A percentile compares a stretch with the other conserved stretches of the same genome.
These are phyloP conservation scores for Russula olivacea DNA, from an alignment of 768 basidiomycete species.

Conservation along the genomic window DNA sequence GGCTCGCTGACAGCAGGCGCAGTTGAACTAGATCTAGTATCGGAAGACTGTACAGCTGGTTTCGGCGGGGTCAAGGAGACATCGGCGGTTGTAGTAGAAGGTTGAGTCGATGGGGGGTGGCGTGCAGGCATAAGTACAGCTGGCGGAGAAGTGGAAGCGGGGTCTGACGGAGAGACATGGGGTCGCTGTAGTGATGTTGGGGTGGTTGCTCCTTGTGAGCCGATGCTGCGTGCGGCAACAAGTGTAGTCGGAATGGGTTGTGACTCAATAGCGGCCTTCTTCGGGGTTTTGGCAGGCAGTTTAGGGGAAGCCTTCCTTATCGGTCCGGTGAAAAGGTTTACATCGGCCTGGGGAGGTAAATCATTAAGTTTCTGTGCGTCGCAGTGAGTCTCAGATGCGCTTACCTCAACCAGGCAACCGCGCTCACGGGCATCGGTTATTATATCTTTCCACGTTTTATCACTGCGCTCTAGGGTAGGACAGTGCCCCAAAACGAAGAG, in stretches of 20 bases:
- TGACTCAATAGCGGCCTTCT: not conserved
- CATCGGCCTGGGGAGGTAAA: constrained; percentile 31
- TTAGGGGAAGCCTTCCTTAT: constrained; percentile 1
- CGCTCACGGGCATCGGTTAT: constrained; percentile 69
- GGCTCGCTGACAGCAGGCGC: not conserved
- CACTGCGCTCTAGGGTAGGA: constrained; percentile 81
- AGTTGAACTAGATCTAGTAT: not conserved
- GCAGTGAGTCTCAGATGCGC: constrained; percentile 26
- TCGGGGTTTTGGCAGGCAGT: constrained; percentile 2
- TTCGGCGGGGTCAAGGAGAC: not conserved
- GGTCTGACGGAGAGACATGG: not conserved
- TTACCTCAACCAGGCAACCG: constrained; percentile 59
- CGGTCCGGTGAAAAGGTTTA: constrained; percentile 37
- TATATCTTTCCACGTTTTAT: constrained; percentile 72
- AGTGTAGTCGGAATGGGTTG: constrained; percentile 10
- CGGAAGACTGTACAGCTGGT: not conserved
- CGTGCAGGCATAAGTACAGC: constrained; percentile 4
- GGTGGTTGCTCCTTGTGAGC: not conserved
- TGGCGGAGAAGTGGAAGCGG: not conserved
- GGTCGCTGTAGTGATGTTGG: not conserved
- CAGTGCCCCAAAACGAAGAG: constrained; percentile 91
- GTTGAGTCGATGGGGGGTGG: not conserved
- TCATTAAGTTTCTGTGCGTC: not conserved
- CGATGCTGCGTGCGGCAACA: constrained; percentile 17
- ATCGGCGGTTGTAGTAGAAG: not conserved